These are phyloP conservation scores for Salix udensis DNA, from an alignment of 345 rosid species.

Conservation along the genomic window DNA sequence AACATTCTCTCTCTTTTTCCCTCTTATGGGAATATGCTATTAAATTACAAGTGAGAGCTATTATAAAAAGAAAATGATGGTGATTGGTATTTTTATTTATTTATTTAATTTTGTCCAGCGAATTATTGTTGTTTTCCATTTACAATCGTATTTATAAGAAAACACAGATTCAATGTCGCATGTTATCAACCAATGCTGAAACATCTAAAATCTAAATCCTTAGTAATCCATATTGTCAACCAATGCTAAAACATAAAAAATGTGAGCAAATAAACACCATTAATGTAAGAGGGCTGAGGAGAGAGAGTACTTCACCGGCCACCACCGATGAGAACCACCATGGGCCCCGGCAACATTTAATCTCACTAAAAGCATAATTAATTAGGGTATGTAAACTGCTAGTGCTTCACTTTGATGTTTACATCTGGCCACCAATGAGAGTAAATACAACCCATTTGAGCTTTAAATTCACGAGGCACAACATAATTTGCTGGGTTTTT, in stretches of 20 bases:
- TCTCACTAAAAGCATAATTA: constrained; percentile 3
- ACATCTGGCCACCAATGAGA: too few relatives aligned
- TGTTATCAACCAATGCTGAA: neutral
- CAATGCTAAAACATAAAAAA: neutral
- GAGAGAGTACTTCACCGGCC: constrained; percentile 24
- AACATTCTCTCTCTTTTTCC: too few relatives aligned
- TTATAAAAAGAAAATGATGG: too few relatives aligned
- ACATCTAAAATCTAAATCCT: neutral
- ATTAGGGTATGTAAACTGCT: neutral
- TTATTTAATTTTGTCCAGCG: too few relatives aligned
- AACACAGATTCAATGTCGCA: neutral
- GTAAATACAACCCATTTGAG: neutral
- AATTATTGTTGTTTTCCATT: neutral
- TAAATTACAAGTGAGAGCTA: too few relatives aligned
- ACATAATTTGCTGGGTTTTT: neutral
- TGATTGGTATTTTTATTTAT: too few relatives aligned
- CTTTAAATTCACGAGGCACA: constrained; percentile 29
- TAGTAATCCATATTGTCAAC: neutral
- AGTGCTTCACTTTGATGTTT: neutral
- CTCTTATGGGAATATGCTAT: too few relatives aligned
- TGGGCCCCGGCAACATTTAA: neutral
- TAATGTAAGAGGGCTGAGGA: neutral
- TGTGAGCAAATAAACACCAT: too few relatives aligned
- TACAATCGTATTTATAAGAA: neutral
- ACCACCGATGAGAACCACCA: constrained; percentile 7